These are phyloP conservation scores for Spatholobus suberectus DNA, from an alignment of 306 rosid species.

Conservation along the genomic window DNA sequence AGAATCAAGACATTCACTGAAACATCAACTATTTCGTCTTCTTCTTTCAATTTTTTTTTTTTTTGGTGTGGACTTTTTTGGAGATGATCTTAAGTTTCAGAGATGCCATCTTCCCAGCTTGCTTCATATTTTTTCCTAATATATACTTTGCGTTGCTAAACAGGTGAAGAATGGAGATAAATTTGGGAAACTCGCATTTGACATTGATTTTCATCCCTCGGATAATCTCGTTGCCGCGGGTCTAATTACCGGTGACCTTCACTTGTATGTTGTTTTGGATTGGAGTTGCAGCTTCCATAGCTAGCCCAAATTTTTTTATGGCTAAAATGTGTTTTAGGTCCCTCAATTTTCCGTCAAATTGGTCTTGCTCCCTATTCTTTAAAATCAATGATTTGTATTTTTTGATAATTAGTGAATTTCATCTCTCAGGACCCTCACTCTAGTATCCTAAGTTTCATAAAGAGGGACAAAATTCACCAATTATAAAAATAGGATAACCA, in stretches of 20 bases:
- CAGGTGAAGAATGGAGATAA: slow-evolving; percentile 62
- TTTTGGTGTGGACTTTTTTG: too few species aligned
- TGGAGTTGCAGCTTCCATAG: background rate
- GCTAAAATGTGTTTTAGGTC: background rate
- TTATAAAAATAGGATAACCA: background rate
- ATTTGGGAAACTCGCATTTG: slow-evolving; percentile 72
- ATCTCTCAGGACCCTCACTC: background rate
- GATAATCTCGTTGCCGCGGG: slow-evolving; percentile 65
- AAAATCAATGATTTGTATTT: background rate
- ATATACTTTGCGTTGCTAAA: background rate
- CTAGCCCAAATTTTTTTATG: background rate
- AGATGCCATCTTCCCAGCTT: background rate
- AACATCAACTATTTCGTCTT: too few species aligned
- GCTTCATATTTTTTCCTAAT: background rate
- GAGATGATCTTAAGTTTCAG: background rate
- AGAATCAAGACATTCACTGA: too few species aligned
- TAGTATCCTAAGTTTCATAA: background rate
- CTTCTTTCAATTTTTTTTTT: too few species aligned
- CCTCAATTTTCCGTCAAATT: background rate
- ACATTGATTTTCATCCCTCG: slow-evolving; percentile 83
- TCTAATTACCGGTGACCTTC: slow-evolving; percentile 73
- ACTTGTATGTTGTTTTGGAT: slow-evolving; percentile 50
- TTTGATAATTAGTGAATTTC: background rate
- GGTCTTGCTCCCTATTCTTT: background rate
- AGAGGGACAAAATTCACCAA: background rate